Conservation (phyloP, 2,329 filamentous ascomycete genomes). For the Alternaria novae-zelandiae region DNA sequence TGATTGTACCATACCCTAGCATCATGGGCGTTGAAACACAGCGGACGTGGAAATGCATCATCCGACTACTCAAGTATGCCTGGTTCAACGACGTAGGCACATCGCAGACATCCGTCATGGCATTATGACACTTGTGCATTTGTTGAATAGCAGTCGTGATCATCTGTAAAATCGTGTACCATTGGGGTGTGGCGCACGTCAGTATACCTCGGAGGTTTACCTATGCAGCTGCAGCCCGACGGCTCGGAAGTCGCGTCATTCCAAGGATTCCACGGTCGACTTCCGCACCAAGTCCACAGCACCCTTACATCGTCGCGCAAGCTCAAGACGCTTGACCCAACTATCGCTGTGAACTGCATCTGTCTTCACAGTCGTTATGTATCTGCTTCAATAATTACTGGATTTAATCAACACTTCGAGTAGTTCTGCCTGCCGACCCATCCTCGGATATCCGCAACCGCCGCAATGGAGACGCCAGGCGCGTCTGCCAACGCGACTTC, state of each 20-base stretch:
- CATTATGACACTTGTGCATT: background rate
- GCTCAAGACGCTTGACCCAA: background rate
- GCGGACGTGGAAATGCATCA: background rate
- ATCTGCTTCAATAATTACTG: background rate
- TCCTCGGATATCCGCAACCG: constrained; percentile 16
- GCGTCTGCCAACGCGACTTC: constrained; percentile 43
- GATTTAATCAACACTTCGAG: background rate
- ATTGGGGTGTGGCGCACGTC: background rate
- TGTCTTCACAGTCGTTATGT: constrained; percentile 5
- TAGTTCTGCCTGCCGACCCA: constrained; percentile 1
- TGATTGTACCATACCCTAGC: constrained; percentile 36
- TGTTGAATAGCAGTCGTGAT: background rate
- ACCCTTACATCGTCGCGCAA: background rate
- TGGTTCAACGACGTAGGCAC: background rate
- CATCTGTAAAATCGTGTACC: background rate
- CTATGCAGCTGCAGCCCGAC: background rate
- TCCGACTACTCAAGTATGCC: background rate
- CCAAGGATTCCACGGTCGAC: constrained; percentile 11
- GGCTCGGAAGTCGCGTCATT: constrained; percentile 11
- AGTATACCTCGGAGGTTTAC: background rate
- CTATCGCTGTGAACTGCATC: background rate
- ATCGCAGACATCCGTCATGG: background rate
- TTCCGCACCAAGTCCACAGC: constrained; percentile 3
- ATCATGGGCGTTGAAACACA: constrained; percentile 30
- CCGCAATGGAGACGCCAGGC: constrained; percentile 32